Conservation (phyloP, 1,284 basidiomycete genomes). For the Fomitopsis pinicola region DNA sequence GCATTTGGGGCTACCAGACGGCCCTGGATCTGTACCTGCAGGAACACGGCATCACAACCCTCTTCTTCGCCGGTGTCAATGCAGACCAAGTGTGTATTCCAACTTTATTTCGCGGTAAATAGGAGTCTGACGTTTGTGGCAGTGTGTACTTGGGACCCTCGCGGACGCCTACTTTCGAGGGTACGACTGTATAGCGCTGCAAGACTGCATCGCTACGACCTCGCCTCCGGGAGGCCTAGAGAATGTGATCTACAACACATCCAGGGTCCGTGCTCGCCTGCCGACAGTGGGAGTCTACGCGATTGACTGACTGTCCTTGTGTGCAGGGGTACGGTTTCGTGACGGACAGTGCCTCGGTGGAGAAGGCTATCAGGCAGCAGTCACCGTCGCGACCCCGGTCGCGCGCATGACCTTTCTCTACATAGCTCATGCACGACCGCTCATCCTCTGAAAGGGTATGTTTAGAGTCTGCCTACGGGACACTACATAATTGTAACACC, state of each 20-base stretch:
- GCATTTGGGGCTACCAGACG: conserved; percentile 58
- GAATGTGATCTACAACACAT: conserved; percentile 54
- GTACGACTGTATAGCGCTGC: conserved; percentile 56
- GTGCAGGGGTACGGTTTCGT: conserved; percentile 56
- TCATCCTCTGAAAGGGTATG: too few relatives aligned
- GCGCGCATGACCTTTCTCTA: too few relatives aligned
- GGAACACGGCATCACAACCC: conserved; percentile 57
- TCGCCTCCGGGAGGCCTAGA: conserved; percentile 56
- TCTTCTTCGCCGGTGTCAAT: conserved; percentile 65
- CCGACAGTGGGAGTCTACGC: background rate
- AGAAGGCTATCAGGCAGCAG: conserved; percentile 8
- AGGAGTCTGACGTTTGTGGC: background rate
- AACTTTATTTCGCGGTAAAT: background rate
- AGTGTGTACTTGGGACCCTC: conserved; percentile 66
- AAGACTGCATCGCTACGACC: conserved; percentile 58
- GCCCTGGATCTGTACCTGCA: conserved; percentile 57
- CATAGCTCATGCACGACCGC: too few relatives aligned
- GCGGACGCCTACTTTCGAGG: conserved; percentile 61
- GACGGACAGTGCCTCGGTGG: conserved; percentile 38
- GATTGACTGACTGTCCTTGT: background rate
- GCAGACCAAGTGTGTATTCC: conserved; percentile 50
- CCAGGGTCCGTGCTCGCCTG: conserved; percentile 36
- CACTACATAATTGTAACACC: too few relatives aligned
- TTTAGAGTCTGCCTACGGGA: too few relatives aligned
- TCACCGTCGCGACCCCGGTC: background rate